Conservation (phyloP, 1,284 basidiomycete genomes). For the Pyrrhoderma lamaoense region DNA sequence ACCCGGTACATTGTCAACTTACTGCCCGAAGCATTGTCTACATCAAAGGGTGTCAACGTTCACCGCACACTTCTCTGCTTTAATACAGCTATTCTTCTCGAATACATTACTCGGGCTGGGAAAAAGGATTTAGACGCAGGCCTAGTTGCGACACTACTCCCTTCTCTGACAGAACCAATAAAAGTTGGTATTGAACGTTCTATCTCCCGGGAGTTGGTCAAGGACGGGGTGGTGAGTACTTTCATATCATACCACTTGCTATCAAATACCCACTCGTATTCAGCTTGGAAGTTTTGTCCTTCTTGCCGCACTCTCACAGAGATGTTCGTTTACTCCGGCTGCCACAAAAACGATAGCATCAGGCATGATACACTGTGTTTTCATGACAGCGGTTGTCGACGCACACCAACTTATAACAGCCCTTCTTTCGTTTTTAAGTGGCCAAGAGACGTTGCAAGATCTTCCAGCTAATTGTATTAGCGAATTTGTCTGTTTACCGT, state of each 20-base stretch:
- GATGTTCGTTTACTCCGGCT: constrained; percentile 45
- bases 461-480: constrained; percentile 38
- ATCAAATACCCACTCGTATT: background rate
- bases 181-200: constrained; percentile 27
- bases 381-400: constrained; percentile 17
- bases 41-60: constrained; percentile 24
- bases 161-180: constrained; percentile 53
- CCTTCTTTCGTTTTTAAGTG: constrained; percentile 48
- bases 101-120: constrained; percentile 55
- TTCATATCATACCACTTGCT: background rate
- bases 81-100: constrained; percentile 76
- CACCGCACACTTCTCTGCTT: constrained; percentile 81
- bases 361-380: constrained; percentile 46
- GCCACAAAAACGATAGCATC: constrained; percentile 53
- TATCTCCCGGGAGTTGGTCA: constrained; percentile 24
- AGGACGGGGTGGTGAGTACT: constrained; percentile 48
- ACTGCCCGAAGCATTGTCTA: constrained; percentile 49
- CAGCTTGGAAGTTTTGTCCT: constrained; percentile 72
- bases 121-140: constrained; percentile 53
- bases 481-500: constrained; percentile 39
- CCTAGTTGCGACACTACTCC: constrained; percentile 51
- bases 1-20: constrained; percentile 64
- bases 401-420: constrained; percentile 52
- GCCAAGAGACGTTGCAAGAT: constrained; percentile 43
- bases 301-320: constrained; percentile 58